Evolutionary conservation across 1,139 yeast species (phyloP).

Genomic region (Pichia inconspicua): DNA sequence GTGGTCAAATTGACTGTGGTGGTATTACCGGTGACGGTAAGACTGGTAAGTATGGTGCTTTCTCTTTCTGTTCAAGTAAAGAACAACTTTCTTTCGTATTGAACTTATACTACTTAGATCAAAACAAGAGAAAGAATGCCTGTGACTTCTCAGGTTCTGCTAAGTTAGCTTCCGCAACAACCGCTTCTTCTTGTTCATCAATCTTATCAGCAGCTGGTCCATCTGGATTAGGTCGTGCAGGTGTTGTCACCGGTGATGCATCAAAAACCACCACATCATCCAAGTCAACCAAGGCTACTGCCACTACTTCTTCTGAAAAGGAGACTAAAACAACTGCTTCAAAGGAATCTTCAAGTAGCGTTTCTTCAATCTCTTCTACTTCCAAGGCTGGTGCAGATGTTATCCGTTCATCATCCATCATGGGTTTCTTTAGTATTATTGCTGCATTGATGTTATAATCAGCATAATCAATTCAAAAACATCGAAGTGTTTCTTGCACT

Average conservation of each 20-base stretch:
- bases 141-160: slow-evolving; percentile 70
- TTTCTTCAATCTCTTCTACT: slow-evolving; percentile 7
- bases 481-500: background rate
- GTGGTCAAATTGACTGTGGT: slow-evolving; percentile 39
- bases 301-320: slow-evolving; percentile 16
- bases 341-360: background rate
- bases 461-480: background rate
- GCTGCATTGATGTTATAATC: slow-evolving; percentile 7
- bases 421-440: slow-evolving; percentile 11
- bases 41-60: slow-evolving; percentile 55
- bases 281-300: slow-evolving; percentile 20
- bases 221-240: slow-evolving; percentile 34
- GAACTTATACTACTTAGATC: slow-evolving; percentile 53
- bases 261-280: slow-evolving; percentile 5
- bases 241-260: slow-evolving; percentile 29
- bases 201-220: slow-evolving; percentile 33
- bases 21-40: slow-evolving; percentile 45
- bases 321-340: slow-evolving; percentile 21
- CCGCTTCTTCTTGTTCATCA: slow-evolving; percentile 33
- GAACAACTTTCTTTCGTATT: slow-evolving; percentile 57
- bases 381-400: slow-evolving; percentile 8
- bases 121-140: slow-evolving; percentile 39
- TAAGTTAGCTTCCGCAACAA: slow-evolving; percentile 26
- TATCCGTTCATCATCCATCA: slow-evolving; percentile 4
- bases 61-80: slow-evolving; percentile 56